phyloP scores from a whole-genome alignment of 345 rosid genomes.

The Gossypium stocksii region DNA sequence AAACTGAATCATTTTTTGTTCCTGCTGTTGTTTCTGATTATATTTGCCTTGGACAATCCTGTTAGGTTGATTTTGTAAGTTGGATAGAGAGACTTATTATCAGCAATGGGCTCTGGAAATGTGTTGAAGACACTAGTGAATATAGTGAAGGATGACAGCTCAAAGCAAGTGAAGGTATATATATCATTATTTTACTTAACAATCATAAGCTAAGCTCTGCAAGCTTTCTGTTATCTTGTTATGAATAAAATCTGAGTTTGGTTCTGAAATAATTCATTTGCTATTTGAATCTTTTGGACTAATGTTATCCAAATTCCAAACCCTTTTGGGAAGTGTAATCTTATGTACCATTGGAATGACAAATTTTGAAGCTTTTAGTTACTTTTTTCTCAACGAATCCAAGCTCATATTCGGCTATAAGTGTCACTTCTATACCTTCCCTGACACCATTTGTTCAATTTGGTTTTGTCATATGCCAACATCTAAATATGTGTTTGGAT shows the following conservation, averaged over 20 bases:
- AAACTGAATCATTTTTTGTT: neutral
- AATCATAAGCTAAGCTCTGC: conserved; percentile 4
- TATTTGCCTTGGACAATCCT: conserved; percentile 14
- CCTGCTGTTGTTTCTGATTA: conserved; percentile 17
- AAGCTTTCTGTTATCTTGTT: neutral
- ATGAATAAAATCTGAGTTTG: neutral
- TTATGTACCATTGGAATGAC: neutral
- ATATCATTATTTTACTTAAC: neutral
- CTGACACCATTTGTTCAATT: neutral
- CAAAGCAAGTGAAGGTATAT: conserved; percentile 49
- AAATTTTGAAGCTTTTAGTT: neutral
- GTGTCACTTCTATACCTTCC: neutral
- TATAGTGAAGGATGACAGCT: conserved; percentile 45
- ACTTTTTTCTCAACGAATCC: neutral
- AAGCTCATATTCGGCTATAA: neutral
- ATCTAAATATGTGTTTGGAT: neutral
- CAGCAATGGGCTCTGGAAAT: conserved; percentile 74
- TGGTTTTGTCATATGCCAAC: neutral
- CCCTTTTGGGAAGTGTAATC: neutral
- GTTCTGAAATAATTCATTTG: conserved; percentile 1
- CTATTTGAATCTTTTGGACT: conserved; percentile 2
- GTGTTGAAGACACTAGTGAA: conserved; percentile 81
- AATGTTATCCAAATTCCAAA: neutral
- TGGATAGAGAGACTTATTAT: neutral
- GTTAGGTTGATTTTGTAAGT: conserved; percentile 32